Base-by-base conservation (phyloP, 805 yeast species). In the Wickerhamiella shivajii region DNA sequence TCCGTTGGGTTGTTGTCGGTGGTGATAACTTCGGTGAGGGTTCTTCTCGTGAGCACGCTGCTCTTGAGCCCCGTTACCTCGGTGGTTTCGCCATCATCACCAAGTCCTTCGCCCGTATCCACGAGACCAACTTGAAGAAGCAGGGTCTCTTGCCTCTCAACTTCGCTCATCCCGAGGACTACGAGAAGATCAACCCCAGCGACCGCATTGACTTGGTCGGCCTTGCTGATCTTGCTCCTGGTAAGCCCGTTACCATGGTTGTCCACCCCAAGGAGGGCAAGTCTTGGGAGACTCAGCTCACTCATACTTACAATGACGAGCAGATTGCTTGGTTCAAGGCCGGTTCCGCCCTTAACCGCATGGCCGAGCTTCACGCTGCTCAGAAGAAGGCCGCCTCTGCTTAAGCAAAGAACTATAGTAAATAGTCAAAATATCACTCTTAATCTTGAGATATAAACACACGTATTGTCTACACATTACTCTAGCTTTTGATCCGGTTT, bases 11-110 rank as follows among this genome's bases (percentile, higher is more conserved):
- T 64, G 97, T 87, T 47, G 71, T 87, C 56, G 98, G 96, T 64
- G 97, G 83, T 57, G 96, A 87, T 67, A 87, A 87, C 71, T 81
- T 85, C 55, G 98, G 98, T 71, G 98, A 87, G 71, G 98, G 98
- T 69, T 85, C 96, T 44, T 87, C 97, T 52, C 83, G 98, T 73
- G 98, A 87, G 69, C 98, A 87, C 62, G 98, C 97, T 58, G 98
- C 98, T 51, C 74, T 87, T 60, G 95, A 85, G 73, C 98, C 98
- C 69, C 80, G 98, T 71, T 90, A 66, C 85, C 72, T 87, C 59
- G 96, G 96, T 71, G 97, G 92, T 54, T 83, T 80, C 58, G 96
- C 96, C 51, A 87, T 87, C 65, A 80, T 87, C 57, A 83, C 95
- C 61, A 87, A 83, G 66, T 85, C 96, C 30, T 90, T 90, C 60